Evolutionary conservation across 108 stramenopile genomes (phyloP), one percentile per base, ranked within the genome.

Genomic region (Fistulifera pelliculosa): DNA sequence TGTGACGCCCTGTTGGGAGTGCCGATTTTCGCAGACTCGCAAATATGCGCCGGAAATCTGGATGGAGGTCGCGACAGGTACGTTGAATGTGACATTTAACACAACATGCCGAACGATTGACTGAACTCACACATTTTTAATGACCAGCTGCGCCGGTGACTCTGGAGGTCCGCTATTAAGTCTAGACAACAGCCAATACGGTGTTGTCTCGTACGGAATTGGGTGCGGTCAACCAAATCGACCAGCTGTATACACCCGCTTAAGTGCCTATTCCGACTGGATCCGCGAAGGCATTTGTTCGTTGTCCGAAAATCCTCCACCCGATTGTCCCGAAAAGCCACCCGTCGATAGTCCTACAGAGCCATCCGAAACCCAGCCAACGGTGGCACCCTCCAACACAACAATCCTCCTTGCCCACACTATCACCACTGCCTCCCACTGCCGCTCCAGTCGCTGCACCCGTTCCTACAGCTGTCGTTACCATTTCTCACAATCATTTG

Each of bases 171-270:
- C 80, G 0, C 11, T 45, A 11, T 45, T 50, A 0, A 26, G 60
- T 18, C 16, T 35, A 11, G 47, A 31, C 35, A 11, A 11, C 4
- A 14, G 56, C 7, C 78, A 80, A 41, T 74, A 76, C 3, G 79
- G 79, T 8, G 59, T 84, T 25, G 79, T 80, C 0, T 65, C 63
- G 11, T 84, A 61, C 66, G 79, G 79, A 27, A 45, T 58, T 25
- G 83, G 74, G 13, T 84, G 83, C 52, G 78, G 71, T 23, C 47
- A 43, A 18, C 19, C 51, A 0, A 62, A 58, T 17, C 65, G 59
- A 17, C 75, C 77, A 15, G 83, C 75, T 14, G 75, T 83, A 0
- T 79, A 82, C 23, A 45, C 77, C 14, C 31, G 75, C 18, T n/a
- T 38, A n/a, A 55, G 35, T 39, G 59, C 61, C 15, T 60, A 27